phyloP scores from a whole-genome alignment of 2,329 filamentous ascomycete species.

The Fusarium continuum region DNA sequence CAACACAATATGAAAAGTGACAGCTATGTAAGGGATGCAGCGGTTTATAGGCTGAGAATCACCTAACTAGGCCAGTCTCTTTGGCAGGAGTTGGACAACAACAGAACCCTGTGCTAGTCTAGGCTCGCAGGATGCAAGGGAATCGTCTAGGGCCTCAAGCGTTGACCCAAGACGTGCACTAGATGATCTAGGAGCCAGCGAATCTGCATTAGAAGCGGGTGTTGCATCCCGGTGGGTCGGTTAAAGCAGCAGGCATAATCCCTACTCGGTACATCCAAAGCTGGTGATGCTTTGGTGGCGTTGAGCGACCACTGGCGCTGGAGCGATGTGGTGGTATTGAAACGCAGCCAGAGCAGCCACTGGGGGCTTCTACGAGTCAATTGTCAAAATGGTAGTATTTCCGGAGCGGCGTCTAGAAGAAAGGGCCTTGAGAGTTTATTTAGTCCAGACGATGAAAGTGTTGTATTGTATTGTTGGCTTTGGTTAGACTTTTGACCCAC shows the following conservation, averaged over 20 bases:
- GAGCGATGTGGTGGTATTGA: background rate
- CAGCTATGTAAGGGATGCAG: conserved; percentile 1
- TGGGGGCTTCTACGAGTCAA: background rate
- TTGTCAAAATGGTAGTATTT: background rate
- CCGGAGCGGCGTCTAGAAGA: background rate
- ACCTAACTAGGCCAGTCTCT: background rate
- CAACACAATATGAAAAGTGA: background rate
- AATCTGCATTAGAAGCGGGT: conserved; percentile 12
- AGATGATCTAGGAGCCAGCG: conserved; percentile 12
- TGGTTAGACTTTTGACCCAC: background rate
- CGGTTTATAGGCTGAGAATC: background rate
- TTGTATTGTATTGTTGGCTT: background rate
- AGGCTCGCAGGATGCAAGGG: conserved; percentile 27
- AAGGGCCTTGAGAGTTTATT: background rate
- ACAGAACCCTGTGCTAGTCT: conserved; percentile 10
- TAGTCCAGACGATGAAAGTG: background rate
- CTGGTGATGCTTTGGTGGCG: conserved; percentile 1
- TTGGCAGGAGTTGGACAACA: background rate
- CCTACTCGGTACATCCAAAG: background rate
- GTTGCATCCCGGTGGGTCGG: conserved; percentile 3
- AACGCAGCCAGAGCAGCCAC: background rate
- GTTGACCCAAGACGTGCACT: conserved; percentile 27
- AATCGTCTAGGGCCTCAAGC: conserved; percentile 14
- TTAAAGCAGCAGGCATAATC: background rate
- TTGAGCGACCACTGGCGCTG: background rate